Conservation (phyloP, 192 early-diverging fungal species). For the Backusella tarrabulga region DNA sequence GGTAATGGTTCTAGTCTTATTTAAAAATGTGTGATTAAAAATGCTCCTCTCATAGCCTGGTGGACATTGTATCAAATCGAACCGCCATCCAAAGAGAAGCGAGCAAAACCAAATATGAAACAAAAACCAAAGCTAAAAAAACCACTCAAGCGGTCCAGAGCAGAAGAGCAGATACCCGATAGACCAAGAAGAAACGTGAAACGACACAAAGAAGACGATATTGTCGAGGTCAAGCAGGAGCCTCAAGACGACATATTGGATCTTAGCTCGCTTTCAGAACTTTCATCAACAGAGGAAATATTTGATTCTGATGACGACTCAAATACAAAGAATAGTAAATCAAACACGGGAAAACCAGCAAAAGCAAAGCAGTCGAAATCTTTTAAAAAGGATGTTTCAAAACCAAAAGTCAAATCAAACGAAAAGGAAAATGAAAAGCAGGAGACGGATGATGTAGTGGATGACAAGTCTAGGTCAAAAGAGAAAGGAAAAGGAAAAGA, state of each 20-base stretch:
- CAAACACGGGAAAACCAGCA: neutral
- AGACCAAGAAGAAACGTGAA: neutral
- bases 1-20: conserved; percentile 43
- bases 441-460: no score
- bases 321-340: neutral
- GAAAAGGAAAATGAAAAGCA: neutral
- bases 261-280: conserved; percentile 23
- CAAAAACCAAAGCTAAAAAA: conserved; percentile 20
- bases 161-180: neutral
- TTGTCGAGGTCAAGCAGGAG: neutral
- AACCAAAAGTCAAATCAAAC: neutral
- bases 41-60: conserved; percentile 36
- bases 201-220: neutral
- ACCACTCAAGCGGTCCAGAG: conserved; percentile 17
- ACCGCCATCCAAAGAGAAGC: conserved; percentile 37
- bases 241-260: conserved; percentile 10
- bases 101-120: neutral
- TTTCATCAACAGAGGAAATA: conserved; percentile 17
- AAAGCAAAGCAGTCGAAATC: neutral
- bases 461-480: neutral
- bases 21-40: neutral
- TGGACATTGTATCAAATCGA: conserved; percentile 51
- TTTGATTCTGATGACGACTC: neutral
- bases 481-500: neutral
- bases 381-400: neutral